Evolutionary conservation across 2,329 filamentous ascomycete genomes (phyloP).

Genomic region (Ilyonectria sp.): DNA sequence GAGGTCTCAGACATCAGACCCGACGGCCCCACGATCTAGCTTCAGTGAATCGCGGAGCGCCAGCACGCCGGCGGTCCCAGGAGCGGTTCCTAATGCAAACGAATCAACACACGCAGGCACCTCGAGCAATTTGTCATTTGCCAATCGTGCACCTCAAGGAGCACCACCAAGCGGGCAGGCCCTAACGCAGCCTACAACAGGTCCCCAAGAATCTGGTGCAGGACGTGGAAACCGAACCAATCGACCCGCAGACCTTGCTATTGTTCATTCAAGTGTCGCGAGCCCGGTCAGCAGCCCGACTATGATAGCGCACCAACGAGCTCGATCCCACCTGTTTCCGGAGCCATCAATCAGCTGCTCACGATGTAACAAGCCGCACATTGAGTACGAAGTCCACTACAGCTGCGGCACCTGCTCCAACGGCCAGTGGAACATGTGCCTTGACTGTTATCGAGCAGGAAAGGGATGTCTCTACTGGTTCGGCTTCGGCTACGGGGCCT

Average conservation of each 20-base stretch:
- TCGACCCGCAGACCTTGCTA: slow-evolving; percentile 59
- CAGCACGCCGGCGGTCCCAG: slow-evolving; percentile 54
- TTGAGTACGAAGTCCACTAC: slow-evolving; percentile 91
- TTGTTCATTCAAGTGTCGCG: slow-evolving; percentile 52
- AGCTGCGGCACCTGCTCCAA: slow-evolving; percentile 80
- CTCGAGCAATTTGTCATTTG: slow-evolving; percentile 54
- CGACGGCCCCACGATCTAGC: slow-evolving; percentile 55
- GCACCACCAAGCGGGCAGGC: slow-evolving; percentile 30
- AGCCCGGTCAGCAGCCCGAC: slow-evolving; percentile 53
- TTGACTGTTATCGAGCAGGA: slow-evolving; percentile 82
- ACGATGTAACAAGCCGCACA: slow-evolving; percentile 78
- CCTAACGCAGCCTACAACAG: slow-evolving; percentile 25
- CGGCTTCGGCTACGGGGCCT: slow-evolving; percentile 84
- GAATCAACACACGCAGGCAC: slow-evolving; percentile 37
- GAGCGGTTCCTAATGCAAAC: slow-evolving; percentile 40
- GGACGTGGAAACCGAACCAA: slow-evolving; percentile 46
- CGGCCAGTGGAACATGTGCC: slow-evolving; percentile 84
- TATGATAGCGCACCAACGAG: slow-evolving; percentile 56
- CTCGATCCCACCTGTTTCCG: slow-evolving; percentile 67
- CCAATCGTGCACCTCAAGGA: slow-evolving; percentile 53
- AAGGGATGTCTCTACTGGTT: slow-evolving; percentile 90
- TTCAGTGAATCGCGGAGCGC: slow-evolving; percentile 61
- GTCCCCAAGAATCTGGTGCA: slow-evolving; percentile 41
- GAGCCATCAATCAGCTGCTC: slow-evolving; percentile 84
- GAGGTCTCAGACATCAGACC: slow-evolving; percentile 58